Evolutionary conservation across 352 stramenopile genomes (phyloP).

Genomic region (Globisporangium perplexum): DNA sequence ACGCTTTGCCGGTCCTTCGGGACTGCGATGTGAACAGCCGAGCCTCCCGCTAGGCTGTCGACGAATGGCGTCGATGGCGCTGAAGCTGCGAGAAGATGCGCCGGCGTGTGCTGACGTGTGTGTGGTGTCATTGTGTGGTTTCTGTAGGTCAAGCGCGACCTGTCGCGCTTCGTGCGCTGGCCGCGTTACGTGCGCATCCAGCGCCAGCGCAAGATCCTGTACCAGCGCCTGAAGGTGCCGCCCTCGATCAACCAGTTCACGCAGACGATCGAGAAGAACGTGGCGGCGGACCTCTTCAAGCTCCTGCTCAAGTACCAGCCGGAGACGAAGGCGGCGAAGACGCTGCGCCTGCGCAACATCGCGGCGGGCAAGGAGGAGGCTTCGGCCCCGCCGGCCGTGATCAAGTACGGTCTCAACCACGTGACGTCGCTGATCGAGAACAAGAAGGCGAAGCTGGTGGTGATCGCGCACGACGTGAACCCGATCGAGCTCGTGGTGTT

Average conservation of each 20-base stretch:
- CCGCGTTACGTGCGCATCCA: conserved; percentile 98
- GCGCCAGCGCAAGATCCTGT: conserved; percentile 98
- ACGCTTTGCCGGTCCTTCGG: conserved; percentile 11
- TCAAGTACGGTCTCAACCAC: conserved; percentile 99
- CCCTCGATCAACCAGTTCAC: conserved; percentile 99
- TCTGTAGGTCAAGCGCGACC: conserved; percentile 91
- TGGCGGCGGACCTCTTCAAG: conserved; percentile 97
- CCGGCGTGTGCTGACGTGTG: conserved; percentile 8
- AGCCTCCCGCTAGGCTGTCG: conserved; percentile 5
- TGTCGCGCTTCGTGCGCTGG: conserved; percentile 99
- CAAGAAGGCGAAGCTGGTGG: conserved; percentile 99
- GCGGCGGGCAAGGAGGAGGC: conserved; percentile 92
- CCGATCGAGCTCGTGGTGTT: conserved; percentile 98
- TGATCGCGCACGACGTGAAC: conserved; percentile 99
- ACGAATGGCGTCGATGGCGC: conserved; percentile 9
- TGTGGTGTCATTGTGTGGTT: conserved; percentile 1
- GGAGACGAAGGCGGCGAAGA: conserved; percentile 98
- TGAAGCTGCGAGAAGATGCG: neutral
- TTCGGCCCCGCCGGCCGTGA: conserved; percentile 82
- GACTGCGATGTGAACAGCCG: conserved; percentile 9
- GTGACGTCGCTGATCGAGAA: conserved; percentile 98
- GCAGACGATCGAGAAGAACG: conserved; percentile 98
- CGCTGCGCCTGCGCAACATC: conserved; percentile 94
- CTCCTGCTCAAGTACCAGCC: conserved; percentile 99
- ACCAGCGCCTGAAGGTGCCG: conserved; percentile 98